Evolutionary conservation across 352 stramenopile species (phyloP).

Genomic region (Globisporangium viniferum): DNA sequence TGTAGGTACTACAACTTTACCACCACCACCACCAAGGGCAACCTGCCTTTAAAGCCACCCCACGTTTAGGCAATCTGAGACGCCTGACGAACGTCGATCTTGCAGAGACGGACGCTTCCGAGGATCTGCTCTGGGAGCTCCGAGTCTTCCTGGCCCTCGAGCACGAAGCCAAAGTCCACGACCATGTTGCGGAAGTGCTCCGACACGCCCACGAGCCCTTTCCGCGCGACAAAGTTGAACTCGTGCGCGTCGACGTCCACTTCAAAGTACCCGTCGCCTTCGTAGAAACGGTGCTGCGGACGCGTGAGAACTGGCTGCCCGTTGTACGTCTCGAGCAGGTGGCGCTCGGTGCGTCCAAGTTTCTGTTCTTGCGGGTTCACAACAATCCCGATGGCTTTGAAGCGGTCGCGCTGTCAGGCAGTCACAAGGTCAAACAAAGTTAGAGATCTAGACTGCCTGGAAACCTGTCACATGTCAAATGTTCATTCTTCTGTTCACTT

Average conservation of each 20-base stretch:
- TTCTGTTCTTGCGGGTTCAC: conserved; percentile 71
- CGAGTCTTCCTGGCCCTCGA: conserved; percentile 74
- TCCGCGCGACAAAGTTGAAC: conserved; percentile 83
- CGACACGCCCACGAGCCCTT: conserved; percentile 66
- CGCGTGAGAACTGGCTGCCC: conserved; percentile 78
- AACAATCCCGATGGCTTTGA: conserved; percentile 82
- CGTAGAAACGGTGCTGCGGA: conserved; percentile 75
- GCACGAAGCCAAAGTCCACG: conserved; percentile 80
- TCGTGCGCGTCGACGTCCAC: conserved; percentile 80
- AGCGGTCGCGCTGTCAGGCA: conserved; percentile 54
- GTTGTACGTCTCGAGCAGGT: conserved; percentile 82
- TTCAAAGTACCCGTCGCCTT: conserved; percentile 73
- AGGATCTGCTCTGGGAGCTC: conserved; percentile 80
- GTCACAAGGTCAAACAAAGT: neutral
- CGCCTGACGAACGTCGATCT: conserved; percentile 63
- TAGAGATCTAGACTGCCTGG: neutral
- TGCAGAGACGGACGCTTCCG: conserved; percentile 68
- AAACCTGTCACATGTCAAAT: neutral
- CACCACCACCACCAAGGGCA: neutral
- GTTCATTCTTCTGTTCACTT: neutral
- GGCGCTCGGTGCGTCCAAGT: conserved; percentile 66
- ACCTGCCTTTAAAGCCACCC: neutral
- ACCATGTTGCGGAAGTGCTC: conserved; percentile 81
- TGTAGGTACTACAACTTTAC: neutral
- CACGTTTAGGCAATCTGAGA: neutral